Evolutionary conservation across 2,329 filamentous ascomycete species (phyloP), one percentile per base, ranked within the genome.

Genomic region (Helotiales sp.): DNA sequence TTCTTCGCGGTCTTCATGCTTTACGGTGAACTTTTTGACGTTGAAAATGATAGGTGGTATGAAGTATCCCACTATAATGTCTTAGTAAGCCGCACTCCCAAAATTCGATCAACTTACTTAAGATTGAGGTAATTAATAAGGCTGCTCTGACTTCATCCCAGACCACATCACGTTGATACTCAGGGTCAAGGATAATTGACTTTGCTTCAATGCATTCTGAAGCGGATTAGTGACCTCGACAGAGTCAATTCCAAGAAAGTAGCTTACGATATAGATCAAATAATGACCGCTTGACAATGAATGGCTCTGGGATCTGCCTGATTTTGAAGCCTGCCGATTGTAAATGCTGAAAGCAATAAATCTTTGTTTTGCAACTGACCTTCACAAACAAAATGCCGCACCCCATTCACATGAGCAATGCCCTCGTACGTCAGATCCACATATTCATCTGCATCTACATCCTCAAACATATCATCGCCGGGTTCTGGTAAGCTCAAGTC

Each of bases 21-120:
- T 60, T 15, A 59, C 40, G 3, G 59, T 57, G 1, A 25, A 54
- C 13, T 58, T 63, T 48, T 67, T 66, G 7, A 68, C 61, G 60
- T 79, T 79, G 54, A 80, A 75, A 42, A 79, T 79, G 6, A 80
- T 73, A 2, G 77, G 77, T 12, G 78, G 77, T 27, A 79, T 74
- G 49, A 79, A 71, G 54, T 69, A 69, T 9, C 66, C 67, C 63
- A 67, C 69, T 70, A 52, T n/a, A 44, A 50, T 22, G 40, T 17
- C 27, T 42, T 31, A 22, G 55, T 54, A 34, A 52, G 24, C 51
- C 13, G 29, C 17, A 13, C 9, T 19, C 15, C n/a, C 1, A 31
- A 33, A 31, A 29, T 19, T 30, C 15, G 5, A 13, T 46, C 8
- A 27, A 58, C 60, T 46, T 62, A 69, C 67, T 68, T 17, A 71